phyloP scores from a whole-genome alignment of 805 yeast genomes.

The Candida morakotiae region DNA sequence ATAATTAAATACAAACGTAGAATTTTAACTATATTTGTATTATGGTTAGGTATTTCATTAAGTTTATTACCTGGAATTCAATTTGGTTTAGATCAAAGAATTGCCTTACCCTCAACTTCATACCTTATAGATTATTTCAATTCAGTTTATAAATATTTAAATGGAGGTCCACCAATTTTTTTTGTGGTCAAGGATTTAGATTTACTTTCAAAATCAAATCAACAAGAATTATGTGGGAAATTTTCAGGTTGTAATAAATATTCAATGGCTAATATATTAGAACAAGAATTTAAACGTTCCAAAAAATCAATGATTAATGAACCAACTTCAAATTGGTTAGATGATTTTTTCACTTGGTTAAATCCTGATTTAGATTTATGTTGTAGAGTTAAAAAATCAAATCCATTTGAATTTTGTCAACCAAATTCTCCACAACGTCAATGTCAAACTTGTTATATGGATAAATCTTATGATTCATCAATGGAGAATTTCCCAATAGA shows the following conservation, averaged over 20 bases:
- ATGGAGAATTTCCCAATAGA: constrained; percentile 84
- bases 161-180: constrained; percentile 90
- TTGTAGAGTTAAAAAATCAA: constrained; percentile 62
- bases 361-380: constrained; percentile 86
- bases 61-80: constrained; percentile 63
- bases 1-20: constrained; percentile 41
- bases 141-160: constrained; percentile 66
- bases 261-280: constrained; percentile 76
- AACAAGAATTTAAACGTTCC: constrained; percentile 75
- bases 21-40: constrained; percentile 50
- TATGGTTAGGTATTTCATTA: constrained; percentile 67
- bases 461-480: constrained; percentile 59
- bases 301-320: constrained; percentile 64
- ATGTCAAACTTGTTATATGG: constrained; percentile 70
- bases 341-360: constrained; percentile 81
- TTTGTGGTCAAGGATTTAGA: constrained; percentile 72
- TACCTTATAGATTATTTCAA: constrained; percentile 77
- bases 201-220: constrained; percentile 56
- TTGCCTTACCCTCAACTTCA: constrained; percentile 82
- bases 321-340: constrained; percentile 90
- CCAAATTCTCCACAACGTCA: constrained; percentile 64
- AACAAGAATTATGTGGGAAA: constrained; percentile 79
- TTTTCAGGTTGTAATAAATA: constrained; percentile 78
- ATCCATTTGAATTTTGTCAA: constrained; percentile 50
- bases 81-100: constrained; percentile 84